Evolutionary conservation across 2,329 filamentous ascomycete species (phyloP), one percentile per base, ranked within the genome.

Genomic region (Stromatinia cepivora): DNA sequence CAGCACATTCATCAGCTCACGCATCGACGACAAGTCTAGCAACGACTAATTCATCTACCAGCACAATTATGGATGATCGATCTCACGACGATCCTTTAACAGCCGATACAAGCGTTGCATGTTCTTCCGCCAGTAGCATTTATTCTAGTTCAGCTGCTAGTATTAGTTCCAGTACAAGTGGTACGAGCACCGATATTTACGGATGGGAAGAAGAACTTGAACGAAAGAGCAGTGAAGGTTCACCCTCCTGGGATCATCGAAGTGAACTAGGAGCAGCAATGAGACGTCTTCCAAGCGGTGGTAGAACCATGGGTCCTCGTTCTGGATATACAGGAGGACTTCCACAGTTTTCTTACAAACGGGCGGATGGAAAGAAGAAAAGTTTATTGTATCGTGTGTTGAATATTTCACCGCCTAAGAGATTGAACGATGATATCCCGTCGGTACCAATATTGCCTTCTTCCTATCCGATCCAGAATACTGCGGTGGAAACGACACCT

Each of bases 181-280:
- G 65, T 75, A 7, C 78, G 5, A 76, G 77, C 8, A 76, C 79
- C 2, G 84, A 87, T 68, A 73, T 81, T 6, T 87, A 87, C 69
- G 85, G 85, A 17, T 87, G 85, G 85, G 84, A 87, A 70, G 84
- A 83, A 13, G 84, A 84, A 72, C 78, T 82, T 28, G 79, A 81
- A 13, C 77, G 79, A 31, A 76, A 77, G 54, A 66, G 73, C 17
- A 75, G 71, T 52, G 76, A 78, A 64, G 52, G 59, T 17, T 71
- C 67, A 13, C 53, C 61, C 3, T 56, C 67, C 31, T 76, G 74
- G 75, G 71, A 76, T 31, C 68, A 63, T 34, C 59, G 59, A 36
- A 62, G 45, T 13, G 59, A 62, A 34, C 59, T 62, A 6, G 59
- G 59, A 54, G 48, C 70, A 22, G 72, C 74, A 3, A 50, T 71